These are phyloP conservation scores for Arabidopsis lyrata DNA, from an alignment of 441 rosid species.

Conservation along the genomic window DNA sequence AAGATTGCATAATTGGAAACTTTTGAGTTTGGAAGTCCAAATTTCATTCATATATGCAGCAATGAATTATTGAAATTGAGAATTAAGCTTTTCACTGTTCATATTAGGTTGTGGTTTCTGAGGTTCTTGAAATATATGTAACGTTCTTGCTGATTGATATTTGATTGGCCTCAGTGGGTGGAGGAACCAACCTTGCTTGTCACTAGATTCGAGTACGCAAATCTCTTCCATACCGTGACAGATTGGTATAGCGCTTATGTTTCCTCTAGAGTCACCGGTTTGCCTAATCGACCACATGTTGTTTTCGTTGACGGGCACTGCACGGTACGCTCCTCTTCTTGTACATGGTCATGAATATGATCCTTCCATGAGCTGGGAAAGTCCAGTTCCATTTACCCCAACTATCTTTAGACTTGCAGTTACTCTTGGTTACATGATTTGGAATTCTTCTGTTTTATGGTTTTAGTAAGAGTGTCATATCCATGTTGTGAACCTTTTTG, in stretches of 20 bases:
- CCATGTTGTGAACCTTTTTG: conserved; percentile 29
- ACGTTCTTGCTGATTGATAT: conserved; percentile 23
- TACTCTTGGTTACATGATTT: conserved; percentile 12
- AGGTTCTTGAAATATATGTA: conserved; percentile 2
- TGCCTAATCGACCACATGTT: conserved; percentile 86
- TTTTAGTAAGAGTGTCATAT: conserved; percentile 3
- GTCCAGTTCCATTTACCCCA: conserved; percentile 1
- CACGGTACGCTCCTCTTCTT: conserved; percentile 51
- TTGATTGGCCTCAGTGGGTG: conserved; percentile 70
- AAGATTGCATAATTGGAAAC: conserved; percentile 20
- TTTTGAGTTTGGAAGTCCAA: background rate
- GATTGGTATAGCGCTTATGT: conserved; percentile 97
- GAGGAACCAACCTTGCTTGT: conserved; percentile 87
- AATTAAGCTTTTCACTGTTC: conserved; percentile 3
- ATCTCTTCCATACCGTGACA: conserved; percentile 87
- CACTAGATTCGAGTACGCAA: conserved; percentile 89
- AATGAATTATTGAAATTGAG: background rate
- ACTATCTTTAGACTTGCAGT: background rate
- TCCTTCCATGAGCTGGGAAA: background rate
- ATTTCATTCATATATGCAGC: background rate
- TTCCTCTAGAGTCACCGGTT: conserved; percentile 82
- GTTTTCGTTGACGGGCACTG: conserved; percentile 95
- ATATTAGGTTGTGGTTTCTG: conserved; percentile 20
- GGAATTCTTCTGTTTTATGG: background rate
- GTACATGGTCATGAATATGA: background rate